These are phyloP conservation scores for Wickerhamiella brachini DNA, from an alignment of 805 yeast genomes.

Conservation along the genomic window DNA sequence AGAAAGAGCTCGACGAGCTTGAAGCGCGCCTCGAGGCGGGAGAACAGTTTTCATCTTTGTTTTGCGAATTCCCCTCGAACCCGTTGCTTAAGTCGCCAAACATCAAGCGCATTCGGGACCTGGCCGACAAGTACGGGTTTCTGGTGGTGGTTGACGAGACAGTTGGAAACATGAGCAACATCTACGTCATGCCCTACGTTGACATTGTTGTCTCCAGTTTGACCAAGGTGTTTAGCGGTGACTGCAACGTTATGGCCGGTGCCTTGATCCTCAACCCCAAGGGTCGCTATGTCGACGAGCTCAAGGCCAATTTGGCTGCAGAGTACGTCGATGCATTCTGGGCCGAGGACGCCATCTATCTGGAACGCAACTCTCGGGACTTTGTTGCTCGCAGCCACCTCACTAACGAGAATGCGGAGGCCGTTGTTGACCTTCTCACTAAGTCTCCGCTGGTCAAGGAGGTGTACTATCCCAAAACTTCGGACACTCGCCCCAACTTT, in stretches of 20 bases:
- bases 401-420: conserved; percentile 28
- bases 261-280: conserved; percentile 64
- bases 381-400: conserved; percentile 46
- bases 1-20: conserved; percentile 49
- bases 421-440: conserved; percentile 23
- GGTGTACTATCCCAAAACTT: conserved; percentile 58
- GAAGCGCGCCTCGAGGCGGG: conserved; percentile 49
- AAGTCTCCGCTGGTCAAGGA: conserved; percentile 34
- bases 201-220: conserved; percentile 79
- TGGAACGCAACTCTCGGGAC: conserved; percentile 90
- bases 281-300: conserved; percentile 34
- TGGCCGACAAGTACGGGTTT: conserved; percentile 60
- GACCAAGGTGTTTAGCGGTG: conserved; percentile 88
- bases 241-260: conserved; percentile 93
- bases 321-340: conserved; percentile 68
- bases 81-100: conserved; percentile 85
- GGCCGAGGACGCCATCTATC: conserved; percentile 86
- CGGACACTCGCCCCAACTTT: conserved; percentile 44
- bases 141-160: conserved; percentile 87
- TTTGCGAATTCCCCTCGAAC: conserved; percentile 90
- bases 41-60: conserved; percentile 53
- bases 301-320: conserved; percentile 37
- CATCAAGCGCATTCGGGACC: conserved; percentile 43
- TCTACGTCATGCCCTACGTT: conserved; percentile 67
- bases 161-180: conserved; percentile 77